Conservation (phyloP, 225 moss, liverwort and hornwort genomes). For the Lunularia cruciata region DNA sequence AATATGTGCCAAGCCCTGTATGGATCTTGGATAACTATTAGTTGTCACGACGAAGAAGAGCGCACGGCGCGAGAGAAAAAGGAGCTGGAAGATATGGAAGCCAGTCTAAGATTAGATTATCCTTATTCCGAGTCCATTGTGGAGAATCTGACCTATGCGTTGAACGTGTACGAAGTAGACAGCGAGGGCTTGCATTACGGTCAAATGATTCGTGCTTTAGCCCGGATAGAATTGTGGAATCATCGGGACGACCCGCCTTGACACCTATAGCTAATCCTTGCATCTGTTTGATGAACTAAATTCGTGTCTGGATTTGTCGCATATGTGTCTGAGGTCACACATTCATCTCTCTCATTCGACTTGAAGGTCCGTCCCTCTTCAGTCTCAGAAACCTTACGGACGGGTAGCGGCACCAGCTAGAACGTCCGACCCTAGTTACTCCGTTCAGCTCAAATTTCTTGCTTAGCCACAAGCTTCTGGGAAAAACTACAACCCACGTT, state of each 20-base stretch:
- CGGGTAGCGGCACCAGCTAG: too few species aligned
- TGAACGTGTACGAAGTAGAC: conserved; percentile 24
- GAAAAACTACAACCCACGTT: too few species aligned
- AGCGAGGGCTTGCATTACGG: conserved; percentile 24
- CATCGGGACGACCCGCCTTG: conserved; percentile 17
- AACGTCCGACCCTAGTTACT: too few species aligned
- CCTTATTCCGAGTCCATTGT: background rate
- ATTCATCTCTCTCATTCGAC: too few species aligned
- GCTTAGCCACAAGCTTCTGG: too few species aligned
- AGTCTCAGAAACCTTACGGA: too few species aligned
- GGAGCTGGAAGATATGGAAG: conserved; percentile 1
- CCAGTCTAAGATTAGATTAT: conserved; percentile 4
- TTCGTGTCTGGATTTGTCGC: too few species aligned
- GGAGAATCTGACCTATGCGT: conserved; percentile 12
- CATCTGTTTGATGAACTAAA: too few species aligned
- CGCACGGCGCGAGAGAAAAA: conserved; percentile 24
- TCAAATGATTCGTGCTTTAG: conserved; percentile 33
- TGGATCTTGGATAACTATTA: conserved; percentile 27
- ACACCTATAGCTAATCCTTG: too few species aligned
- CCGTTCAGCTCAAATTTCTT: too few species aligned
- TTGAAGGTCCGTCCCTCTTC: too few species aligned
- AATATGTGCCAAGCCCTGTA: conserved; percentile 27
- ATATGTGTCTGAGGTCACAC: too few species aligned
- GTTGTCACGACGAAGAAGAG: conserved; percentile 25
- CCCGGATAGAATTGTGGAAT: conserved; percentile 39